Base-by-base conservation (phyloP, 768 basidiomycete genomes). In the Lentinus brumalis region DNA sequence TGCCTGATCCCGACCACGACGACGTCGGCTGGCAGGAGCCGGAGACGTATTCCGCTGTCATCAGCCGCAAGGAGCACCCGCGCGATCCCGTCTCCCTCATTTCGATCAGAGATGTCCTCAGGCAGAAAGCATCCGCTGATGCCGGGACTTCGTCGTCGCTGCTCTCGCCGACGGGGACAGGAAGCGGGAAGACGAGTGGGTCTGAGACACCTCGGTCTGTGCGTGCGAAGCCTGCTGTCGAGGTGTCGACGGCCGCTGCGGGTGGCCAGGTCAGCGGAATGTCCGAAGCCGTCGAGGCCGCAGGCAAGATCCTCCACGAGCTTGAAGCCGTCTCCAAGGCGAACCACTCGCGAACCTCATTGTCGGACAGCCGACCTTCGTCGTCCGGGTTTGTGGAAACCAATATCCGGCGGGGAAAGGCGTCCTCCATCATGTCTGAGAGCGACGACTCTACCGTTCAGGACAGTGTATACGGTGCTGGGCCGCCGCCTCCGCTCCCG, bases 21-120 rank as follows among this genome's bases (percentile, higher is more conserved):
- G 82, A 79, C 62, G 75, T 76, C 0, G 72, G 83, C 4, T 87
- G 85, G 86, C 78, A 85, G 59, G 85, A 84, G 61, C 79, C 82
- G 0, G 89, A 91, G 66, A 67, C 78, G 7, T 87, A 79, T 64
- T 84, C 86, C 1, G 81, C 86, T 0, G 78, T 84, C 12, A 82
- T 89, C 59, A 81, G 79, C 31, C 75, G 88, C 11, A 89, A 85
- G 67, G 86, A 87, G 59, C 81, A 87, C 63, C 81, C 85, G 0
- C 79, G 82, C 16, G 89, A 90, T 62, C 77, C 80, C 0, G 80
- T 83, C 1, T 66, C 89, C 0, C 72, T 73, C 58, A 57, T 88
- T 6, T 81, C 83, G 0, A 74, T 91, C 12, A 77, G 86, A 1
- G 86, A 87, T 35, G 87, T 88, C 9, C 73, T 90, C 5, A 78